Percentiles rank a stretch among this genome's conserved stretches.
phyloP scores from a whole-genome alignment of 306 rosid species.

The Luffa acutangula region DNA sequence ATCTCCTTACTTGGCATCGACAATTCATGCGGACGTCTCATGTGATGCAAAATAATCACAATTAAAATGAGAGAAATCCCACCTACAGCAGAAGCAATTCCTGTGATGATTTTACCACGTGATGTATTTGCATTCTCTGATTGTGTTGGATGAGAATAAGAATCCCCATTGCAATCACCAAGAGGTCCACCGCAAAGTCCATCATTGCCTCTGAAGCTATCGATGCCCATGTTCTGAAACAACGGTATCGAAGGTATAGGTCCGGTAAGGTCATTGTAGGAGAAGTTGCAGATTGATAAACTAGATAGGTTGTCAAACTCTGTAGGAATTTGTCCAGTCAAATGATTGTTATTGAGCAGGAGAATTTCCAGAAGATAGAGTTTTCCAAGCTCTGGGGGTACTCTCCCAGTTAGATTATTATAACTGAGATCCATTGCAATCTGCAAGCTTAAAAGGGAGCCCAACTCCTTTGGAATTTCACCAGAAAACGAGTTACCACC shows the following conservation, averaged over 20 bases:
- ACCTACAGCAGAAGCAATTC: slow-evolving; percentile 58
- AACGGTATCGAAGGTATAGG: slow-evolving; percentile 55
- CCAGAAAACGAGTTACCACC: slow-evolving; percentile 63
- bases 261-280: slow-evolving; percentile 76
- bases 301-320: slow-evolving; percentile 62
- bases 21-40: slow-evolving; percentile 50
- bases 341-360: slow-evolving; percentile 68
- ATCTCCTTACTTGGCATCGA: slow-evolving; percentile 37
- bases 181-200: slow-evolving; percentile 87
- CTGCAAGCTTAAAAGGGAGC: slow-evolving; percentile 73
- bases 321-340: slow-evolving; percentile 76
- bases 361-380: slow-evolving; percentile 61
- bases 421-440: slow-evolving; percentile 84
- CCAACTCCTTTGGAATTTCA: slow-evolving; percentile 68
- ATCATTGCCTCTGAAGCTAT: slow-evolving; percentile 55
- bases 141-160: slow-evolving; percentile 27
- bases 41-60: slow-evolving; percentile 45
- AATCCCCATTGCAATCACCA: slow-evolving; percentile 28
- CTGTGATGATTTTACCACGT: slow-evolving; percentile 48
- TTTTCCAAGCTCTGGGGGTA: slow-evolving; percentile 63
- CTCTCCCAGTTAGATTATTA: slow-evolving; percentile 63
- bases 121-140: slow-evolving; percentile 12
- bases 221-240: slow-evolving; percentile 54
- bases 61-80: slow-evolving; percentile 85
- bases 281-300: slow-evolving; percentile 80